Conservation (phyloP, 345 rosid genomes). For the Populus alba region DNA sequence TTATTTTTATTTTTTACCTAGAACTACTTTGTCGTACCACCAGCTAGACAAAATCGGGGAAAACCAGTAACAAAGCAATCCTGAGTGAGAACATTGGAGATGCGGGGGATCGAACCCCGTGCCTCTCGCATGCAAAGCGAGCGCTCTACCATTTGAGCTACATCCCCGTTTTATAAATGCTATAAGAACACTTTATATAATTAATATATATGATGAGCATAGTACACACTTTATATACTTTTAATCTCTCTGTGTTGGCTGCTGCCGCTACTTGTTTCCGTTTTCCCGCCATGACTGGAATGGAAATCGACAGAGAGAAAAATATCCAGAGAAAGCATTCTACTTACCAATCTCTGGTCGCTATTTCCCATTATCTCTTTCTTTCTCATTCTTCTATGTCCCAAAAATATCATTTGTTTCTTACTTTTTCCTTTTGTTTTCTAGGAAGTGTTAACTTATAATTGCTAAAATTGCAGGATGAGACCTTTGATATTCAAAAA, state of each 20-base stretch:
- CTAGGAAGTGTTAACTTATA: neutral
- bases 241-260: neutral
- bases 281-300: conserved; percentile 40
- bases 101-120: conserved; percentile 44
- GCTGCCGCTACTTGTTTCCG: neutral
- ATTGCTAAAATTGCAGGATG: conserved; percentile 50
- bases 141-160: conserved; percentile 53
- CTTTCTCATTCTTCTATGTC: neutral
- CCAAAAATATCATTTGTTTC: neutral
- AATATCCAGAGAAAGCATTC: conserved; percentile 56
- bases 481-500: conserved; percentile 59
- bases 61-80: too few relatives aligned
- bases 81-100: neutral
- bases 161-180: conserved; percentile 13
- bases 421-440: neutral
- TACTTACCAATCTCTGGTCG: conserved; percentile 46
- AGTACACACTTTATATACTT: too few relatives aligned
- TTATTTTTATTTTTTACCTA: too few relatives aligned
- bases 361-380: neutral
- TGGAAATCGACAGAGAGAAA: conserved; percentile 52
- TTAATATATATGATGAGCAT: too few relatives aligned
- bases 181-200: too few relatives aligned
- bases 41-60: too few relatives aligned
- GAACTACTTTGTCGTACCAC: too few relatives aligned
- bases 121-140: conserved; percentile 49